Conservation (phyloP, 2,329 filamentous ascomycete species). For the Nemania sp. region DNA sequence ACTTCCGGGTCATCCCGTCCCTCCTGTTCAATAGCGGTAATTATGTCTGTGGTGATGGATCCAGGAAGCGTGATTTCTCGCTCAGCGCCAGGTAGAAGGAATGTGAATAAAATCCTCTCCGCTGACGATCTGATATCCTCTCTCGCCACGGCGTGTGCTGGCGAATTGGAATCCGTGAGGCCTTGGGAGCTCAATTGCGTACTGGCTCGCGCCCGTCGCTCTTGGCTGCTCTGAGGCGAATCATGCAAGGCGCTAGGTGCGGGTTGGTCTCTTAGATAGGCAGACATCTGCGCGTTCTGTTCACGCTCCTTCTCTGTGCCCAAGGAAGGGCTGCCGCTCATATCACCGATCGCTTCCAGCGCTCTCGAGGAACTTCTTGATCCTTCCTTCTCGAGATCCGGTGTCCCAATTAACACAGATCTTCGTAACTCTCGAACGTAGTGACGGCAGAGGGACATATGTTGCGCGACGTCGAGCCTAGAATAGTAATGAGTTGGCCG, state of each 20-base stretch:
- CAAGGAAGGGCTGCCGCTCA: constrained; percentile 64
- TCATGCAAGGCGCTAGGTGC: constrained; percentile 54
- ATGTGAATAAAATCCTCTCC: constrained; percentile 99
- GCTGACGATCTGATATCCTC: constrained; percentile 91
- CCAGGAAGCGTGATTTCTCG: constrained; percentile 93
- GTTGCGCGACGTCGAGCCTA: constrained; percentile 98
- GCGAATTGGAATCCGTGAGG: constrained; percentile 77
- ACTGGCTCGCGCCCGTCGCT: constrained; percentile 51
- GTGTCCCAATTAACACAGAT: constrained; percentile 90
- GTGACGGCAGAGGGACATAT: constrained; percentile 96
- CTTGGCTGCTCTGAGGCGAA: constrained; percentile 56
- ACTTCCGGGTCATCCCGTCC: constrained; percentile 95
- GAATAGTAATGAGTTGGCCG: constrained; percentile 25
- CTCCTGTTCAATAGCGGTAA: constrained; percentile 83
- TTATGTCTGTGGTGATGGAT: constrained; percentile 83
- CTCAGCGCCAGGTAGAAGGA: constrained; percentile 90
- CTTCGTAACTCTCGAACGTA: constrained; percentile 94
- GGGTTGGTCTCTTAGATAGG: constrained; percentile 74
- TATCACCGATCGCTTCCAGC: constrained; percentile 72
- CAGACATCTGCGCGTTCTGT: constrained; percentile 87
- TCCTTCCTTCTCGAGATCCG: constrained; percentile 78
- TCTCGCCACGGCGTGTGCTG: constrained; percentile 80
- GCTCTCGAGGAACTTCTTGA: constrained; percentile 85
- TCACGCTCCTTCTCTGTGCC: constrained; percentile 72
- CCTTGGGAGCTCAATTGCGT: constrained; percentile 63